Evolutionary conservation across 2,329 filamentous ascomycete genomes (phyloP).

Genomic region (Beauveria brongniartii): DNA sequence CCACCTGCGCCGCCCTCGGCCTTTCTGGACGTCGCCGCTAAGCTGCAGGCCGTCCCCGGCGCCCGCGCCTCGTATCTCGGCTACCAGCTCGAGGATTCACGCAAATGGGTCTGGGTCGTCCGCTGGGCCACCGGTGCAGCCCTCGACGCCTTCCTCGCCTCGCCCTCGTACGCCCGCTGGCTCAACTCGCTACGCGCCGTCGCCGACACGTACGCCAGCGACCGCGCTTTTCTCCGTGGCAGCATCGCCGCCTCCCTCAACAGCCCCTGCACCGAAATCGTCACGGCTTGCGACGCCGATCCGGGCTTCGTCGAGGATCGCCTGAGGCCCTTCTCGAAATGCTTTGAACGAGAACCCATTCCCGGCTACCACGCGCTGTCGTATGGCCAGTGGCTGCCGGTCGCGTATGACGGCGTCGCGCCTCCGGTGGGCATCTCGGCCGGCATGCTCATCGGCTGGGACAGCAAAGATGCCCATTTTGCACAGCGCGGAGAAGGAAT

Average conservation of each 20-base stretch:
- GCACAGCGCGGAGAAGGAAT: constrained; percentile 24
- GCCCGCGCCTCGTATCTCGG: constrained; percentile 27
- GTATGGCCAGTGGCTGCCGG: constrained; percentile 26
- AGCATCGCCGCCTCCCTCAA: constrained; percentile 21
- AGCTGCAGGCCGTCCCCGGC: constrained; percentile 25
- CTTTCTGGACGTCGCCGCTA: constrained; percentile 20
- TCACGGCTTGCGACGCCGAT: constrained; percentile 26
- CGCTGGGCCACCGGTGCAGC: constrained; percentile 27
- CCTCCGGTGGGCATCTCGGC: constrained; percentile 23
- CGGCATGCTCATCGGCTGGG: constrained; percentile 31
- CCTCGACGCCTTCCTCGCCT: constrained; percentile 32
- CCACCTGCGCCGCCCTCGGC: constrained; percentile 20
- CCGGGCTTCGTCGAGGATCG: constrained; percentile 23
- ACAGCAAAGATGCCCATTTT: constrained; percentile 30
- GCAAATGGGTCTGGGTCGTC: constrained; percentile 24
- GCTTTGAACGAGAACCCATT: constrained; percentile 17
- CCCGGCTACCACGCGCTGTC: constrained; percentile 25
- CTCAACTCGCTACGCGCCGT: constrained; percentile 28
- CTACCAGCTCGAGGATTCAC: constrained; percentile 26
- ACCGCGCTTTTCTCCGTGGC: constrained; percentile 18
- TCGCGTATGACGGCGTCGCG: constrained; percentile 20
- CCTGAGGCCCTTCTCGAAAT: constrained; percentile 22
- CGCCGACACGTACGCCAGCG: constrained; percentile 16
- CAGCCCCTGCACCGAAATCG: constrained; percentile 31
- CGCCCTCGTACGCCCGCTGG: constrained; percentile 32